Percentiles rank a stretch among this genome's conserved stretches.
Evolutionary conservation across 2,329 filamentous ascomycete species (phyloP).

Genomic region (Nannizziopsis arthrosporioides): DNA sequence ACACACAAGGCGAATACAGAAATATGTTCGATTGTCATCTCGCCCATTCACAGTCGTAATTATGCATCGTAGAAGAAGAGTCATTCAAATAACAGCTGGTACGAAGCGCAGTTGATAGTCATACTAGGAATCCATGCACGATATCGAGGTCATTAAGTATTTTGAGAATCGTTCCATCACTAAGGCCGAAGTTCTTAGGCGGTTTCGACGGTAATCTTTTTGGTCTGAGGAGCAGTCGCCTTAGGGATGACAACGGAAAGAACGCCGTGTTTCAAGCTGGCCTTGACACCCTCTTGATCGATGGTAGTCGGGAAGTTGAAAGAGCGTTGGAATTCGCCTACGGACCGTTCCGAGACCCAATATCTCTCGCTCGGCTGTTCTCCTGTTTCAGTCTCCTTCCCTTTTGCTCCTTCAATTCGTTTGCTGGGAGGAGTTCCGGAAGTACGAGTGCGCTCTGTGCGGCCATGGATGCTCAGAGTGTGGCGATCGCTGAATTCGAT

Average conservation of each 20-base stretch:
- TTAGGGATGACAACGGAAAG: slow-evolving; percentile 48
- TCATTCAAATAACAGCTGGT: background rate
- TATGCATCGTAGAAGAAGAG: background rate
- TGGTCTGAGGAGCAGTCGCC: slow-evolving; percentile 34
- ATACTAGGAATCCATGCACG: too few species aligned
- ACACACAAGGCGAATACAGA: background rate
- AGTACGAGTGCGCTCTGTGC: slow-evolving; percentile 29
- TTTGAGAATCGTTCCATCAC: background rate
- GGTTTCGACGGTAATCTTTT: slow-evolving; percentile 48
- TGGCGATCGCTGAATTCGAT: slow-evolving; percentile 40
- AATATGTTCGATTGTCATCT: background rate
- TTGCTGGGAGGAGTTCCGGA: slow-evolving; percentile 16
- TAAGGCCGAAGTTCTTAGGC: background rate
- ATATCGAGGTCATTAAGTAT: background rate
- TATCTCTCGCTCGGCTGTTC: slow-evolving; percentile 25
- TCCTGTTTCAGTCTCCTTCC: slow-evolving; percentile 21
- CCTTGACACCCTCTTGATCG: slow-evolving; percentile 50
- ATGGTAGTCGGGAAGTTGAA: slow-evolving; percentile 49
- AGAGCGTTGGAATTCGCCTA: slow-evolving; percentile 48
- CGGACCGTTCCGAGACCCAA: slow-evolving; percentile 49
- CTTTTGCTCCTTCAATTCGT: slow-evolving; percentile 27
- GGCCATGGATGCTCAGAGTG: slow-evolving; percentile 38
- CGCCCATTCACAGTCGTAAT: too few species aligned
- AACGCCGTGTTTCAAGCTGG: slow-evolving; percentile 49
- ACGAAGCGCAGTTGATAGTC: too few species aligned